Base-by-base conservation (phyloP, 805 yeast genomes). In the Nakazawaea anatomiae region DNA sequence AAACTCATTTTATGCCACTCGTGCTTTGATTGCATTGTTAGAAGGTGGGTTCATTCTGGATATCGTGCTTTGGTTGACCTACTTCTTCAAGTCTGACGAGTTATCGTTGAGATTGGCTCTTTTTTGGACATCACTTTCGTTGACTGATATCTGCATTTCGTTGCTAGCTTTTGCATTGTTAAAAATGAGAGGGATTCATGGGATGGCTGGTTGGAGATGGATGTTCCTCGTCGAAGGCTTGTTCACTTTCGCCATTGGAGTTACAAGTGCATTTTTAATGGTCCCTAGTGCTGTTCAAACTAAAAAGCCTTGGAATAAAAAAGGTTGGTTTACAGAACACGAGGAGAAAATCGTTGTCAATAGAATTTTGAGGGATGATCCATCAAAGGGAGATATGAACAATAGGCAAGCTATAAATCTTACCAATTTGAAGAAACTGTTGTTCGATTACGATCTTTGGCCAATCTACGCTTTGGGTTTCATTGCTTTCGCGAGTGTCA, bases 351-450 rank as follows among this genome's bases (percentile, higher is more conserved):
- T 72, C 38, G 62, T 70, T 5, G 73, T 71, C 39, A 72, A 72
- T 53, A 58, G 71, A 48, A 62, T 72, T 4, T 60, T 72, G 45
- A 55, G 76, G 52, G 75, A 72, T 52, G 77, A 72, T 53, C 77
- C 76, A 6, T 58, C 70, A 4, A 72, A 72, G 55, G 85, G 86
- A 28, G 85, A 79, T 54, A 80, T 81, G 86, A 72, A 81, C 59
- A 82, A 82, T 59, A 70, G 85, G 59, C 77, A 77, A 56, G 80
- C 82, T 5, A 60, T 83, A 18, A 61, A 72, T 3, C 55, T 67
- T 5, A 68, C 60, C 44, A 71, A 67, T 61, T 55, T 83, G 14
- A 60, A 66, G 56, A 57, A 64, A 25, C 65, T 79, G 3, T 46
- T 80, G 10, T 42, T 56, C 1, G 87, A 83, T 58, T 78, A 69